Evolutionary conservation across 176 grass and related monocot species (phyloP), one percentile per base, ranked within the genome.

Genomic region (Bromus sterilis): DNA sequence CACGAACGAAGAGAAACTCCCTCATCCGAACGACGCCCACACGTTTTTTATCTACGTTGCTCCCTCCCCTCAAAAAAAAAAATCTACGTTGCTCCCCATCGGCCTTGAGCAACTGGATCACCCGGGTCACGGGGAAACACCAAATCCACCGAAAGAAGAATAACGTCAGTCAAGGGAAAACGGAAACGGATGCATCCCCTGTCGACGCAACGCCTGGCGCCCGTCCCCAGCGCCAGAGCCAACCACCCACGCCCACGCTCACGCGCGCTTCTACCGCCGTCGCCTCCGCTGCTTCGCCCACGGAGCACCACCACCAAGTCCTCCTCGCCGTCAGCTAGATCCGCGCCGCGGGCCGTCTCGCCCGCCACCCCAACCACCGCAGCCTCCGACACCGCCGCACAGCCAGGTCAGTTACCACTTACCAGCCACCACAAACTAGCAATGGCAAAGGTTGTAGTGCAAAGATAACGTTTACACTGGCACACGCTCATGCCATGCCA

Each of bases 11-110:
- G n/a, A n/a, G n/a, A n/a, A n/a, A 2, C 64, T n/a, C 15, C 5
- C 18, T 21, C 1, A 12, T 60, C 80, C 25, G 1, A 60, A 37
- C 37, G 3, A 78, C 37, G 28, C 37, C 75, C 83, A 85, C 83
- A 78, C 51, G 46, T 28, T 11, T 78, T 78, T 11, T 78, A 84
- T 84, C 74, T 9, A 28, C n/a, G n/a, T n/a, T n/a, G n/a, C n/a
- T n/a, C n/a, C n/a, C n/a, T n/a, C n/a, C n/a, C n/a, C n/a, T n/a
- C n/a, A n/a, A n/a, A n/a, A n/a, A n/a, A n/a, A n/a, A n/a, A n/a
- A n/a, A n/a, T n/a, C n/a, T n/a, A n/a, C n/a, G n/a, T n/a, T n/a
- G n/a, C n/a, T n/a, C n/a, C n/a, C n/a, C n/a, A n/a, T 61, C 60
- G 36, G 32, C 64, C 83, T 34, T 31, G 74, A n/a, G 37, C 80